Conservation (phyloP, 495 filamentous ascomycete species). For the Trichoderma gamsii region DNA sequence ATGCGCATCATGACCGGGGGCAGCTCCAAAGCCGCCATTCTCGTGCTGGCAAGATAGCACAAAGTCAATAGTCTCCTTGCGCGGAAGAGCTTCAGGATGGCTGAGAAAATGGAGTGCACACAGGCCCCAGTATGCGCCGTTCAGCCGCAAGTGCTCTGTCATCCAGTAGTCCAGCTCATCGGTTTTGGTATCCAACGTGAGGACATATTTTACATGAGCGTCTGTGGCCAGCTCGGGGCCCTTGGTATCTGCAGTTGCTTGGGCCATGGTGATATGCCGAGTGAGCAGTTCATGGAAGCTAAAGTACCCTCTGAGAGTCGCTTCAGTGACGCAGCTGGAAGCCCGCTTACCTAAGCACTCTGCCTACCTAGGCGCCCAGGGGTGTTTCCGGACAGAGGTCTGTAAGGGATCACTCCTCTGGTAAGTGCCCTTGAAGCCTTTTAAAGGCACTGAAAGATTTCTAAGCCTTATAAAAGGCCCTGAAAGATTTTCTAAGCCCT, state of each 20-base stretch:
- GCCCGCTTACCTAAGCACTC: background rate
- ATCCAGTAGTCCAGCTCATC: slow-evolving; percentile 96
- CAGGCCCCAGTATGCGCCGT: slow-evolving; percentile 94
- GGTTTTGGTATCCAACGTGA: slow-evolving; percentile 82
- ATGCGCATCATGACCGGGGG: slow-evolving; percentile 90
- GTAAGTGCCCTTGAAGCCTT: no score
- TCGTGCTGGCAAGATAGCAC: slow-evolving; percentile 86
- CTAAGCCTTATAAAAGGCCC: no score
- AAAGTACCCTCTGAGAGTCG: background rate
- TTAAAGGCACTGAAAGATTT: no score
- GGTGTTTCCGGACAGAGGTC: no score
- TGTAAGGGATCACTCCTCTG: no score
- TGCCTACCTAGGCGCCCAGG: no score
- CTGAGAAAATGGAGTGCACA: slow-evolving; percentile 80
- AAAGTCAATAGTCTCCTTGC: slow-evolving; percentile 78
- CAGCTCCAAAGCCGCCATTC: slow-evolving; percentile 85
- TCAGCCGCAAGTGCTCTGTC: slow-evolving; percentile 90
- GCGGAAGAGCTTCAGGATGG: slow-evolving; percentile 71
- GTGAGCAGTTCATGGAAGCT: background rate
- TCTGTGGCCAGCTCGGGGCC: slow-evolving; percentile 60
- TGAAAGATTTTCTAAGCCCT: no score
- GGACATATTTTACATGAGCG: slow-evolving; percentile 88
- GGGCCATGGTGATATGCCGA: slow-evolving; percentile 22
- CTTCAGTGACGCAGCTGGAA: background rate
- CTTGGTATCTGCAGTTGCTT: slow-evolving; percentile 40